phyloP scores from a whole-genome alignment of 2,329 filamentous ascomycete genomes.

The Talaromyces amestolkiae region DNA sequence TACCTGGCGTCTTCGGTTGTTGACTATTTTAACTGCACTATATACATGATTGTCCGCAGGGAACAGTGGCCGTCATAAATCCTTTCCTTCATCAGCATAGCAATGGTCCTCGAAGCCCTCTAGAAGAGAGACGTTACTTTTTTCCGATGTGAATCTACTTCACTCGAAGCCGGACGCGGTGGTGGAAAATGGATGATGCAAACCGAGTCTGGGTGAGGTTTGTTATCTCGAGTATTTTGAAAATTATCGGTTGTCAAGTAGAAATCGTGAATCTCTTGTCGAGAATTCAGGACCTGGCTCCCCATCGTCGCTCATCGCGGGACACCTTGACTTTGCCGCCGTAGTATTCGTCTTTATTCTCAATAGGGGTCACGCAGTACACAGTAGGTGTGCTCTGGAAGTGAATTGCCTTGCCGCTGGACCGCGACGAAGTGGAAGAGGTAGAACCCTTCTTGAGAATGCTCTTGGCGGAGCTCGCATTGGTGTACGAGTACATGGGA shows the following conservation, averaged over 20 bases:
- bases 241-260: background rate
- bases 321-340: constrained; percentile 47
- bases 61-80: constrained; percentile 6
- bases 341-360: constrained; percentile 50
- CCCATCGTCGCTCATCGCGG: constrained; percentile 48
- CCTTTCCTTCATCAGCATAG: constrained; percentile 12
- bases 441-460: constrained; percentile 46
- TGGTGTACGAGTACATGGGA: constrained; percentile 43
- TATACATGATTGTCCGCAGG: constrained; percentile 14
- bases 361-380: constrained; percentile 49
- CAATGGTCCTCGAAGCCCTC: constrained; percentile 8
- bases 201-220: constrained; percentile 5
- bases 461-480: constrained; percentile 46
- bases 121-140: background rate
- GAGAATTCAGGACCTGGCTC: constrained; percentile 13
- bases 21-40: constrained; percentile 17
- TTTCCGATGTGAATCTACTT: constrained; percentile 18
- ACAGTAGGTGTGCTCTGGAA: constrained; percentile 46
- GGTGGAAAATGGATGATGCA: constrained; percentile 8
- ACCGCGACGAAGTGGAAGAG: constrained; percentile 20
- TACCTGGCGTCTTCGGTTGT: constrained; percentile 12
- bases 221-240: background rate
- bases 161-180: constrained; percentile 20
- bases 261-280: background rate
- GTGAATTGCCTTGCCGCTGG: constrained; percentile 39